Conservation (phyloP, 2,329 filamentous ascomycete genomes). For the Colletotrichum kahawae region DNA sequence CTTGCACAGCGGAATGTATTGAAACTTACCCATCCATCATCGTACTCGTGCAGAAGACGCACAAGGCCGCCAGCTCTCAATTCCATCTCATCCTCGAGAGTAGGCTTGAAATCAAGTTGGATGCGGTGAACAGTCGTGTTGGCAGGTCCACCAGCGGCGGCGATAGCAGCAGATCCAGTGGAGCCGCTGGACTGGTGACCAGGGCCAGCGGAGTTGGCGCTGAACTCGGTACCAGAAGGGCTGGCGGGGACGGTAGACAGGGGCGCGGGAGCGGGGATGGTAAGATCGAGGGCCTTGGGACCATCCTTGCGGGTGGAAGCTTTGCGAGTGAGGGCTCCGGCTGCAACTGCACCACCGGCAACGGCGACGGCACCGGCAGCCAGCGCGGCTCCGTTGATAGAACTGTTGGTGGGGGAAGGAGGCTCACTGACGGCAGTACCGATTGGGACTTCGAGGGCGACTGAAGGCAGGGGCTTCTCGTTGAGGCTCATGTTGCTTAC, state of each 20-base stretch:
- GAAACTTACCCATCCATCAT: conserved; percentile 91
- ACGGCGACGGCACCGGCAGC: conserved; percentile 29
- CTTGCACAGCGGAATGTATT: not conserved
- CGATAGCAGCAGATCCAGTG: conserved; percentile 62
- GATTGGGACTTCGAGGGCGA: conserved; percentile 11
- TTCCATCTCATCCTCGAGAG: conserved; percentile 89
- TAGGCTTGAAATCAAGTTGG: conserved; percentile 91
- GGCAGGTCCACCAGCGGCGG: conserved; percentile 64
- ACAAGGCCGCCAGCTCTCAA: conserved; percentile 84
- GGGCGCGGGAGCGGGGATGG: conserved; percentile 39
- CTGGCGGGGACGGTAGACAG: conserved; percentile 53
- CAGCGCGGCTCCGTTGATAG: conserved; percentile 39
- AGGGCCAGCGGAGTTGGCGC: conserved; percentile 57
- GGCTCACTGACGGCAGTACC: not conserved
- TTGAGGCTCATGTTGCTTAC: conserved; percentile 41
- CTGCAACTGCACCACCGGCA: conserved; percentile 41
- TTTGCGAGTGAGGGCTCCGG: conserved; percentile 52
- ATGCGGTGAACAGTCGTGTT: conserved; percentile 82
- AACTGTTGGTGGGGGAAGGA: not conserved
- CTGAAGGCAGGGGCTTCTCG: conserved; percentile 25
- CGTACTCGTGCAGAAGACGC: conserved; percentile 91
- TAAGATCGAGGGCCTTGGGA: conserved; percentile 59
- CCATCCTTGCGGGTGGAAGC: conserved; percentile 61
- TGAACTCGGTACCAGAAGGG: conserved; percentile 68
- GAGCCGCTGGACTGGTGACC: conserved; percentile 51